A percentile compares a stretch with the other conserved stretches of the same genome.
Conservation (phyloP, 169 alveolate species). For the Besnoitia besnoiti region DNA sequence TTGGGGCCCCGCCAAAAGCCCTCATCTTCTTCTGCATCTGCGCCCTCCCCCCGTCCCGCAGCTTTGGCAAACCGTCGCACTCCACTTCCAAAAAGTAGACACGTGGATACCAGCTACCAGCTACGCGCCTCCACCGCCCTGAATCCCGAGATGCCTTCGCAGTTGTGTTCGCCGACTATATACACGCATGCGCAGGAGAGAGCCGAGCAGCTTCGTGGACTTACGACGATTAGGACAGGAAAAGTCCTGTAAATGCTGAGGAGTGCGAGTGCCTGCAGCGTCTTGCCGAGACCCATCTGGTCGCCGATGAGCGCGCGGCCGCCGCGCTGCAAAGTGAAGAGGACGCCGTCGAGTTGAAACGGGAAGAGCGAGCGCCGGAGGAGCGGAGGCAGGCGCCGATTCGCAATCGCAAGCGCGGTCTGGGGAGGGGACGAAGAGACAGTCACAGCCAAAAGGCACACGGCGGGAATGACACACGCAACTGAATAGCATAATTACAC, state of each 20-base stretch:
- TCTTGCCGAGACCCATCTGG: slow-evolving; percentile 99
- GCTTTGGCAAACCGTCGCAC: too few species aligned
- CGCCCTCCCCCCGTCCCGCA: too few species aligned
- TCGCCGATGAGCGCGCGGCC: slow-evolving; percentile 96
- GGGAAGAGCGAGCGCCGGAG: slow-evolving; percentile 80
- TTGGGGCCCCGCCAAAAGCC: too few species aligned
- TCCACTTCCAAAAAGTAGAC: too few species aligned
- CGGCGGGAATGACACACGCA: neutral
- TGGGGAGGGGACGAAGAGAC: neutral
- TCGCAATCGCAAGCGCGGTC: slow-evolving; percentile 48
- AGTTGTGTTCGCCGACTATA: too few species aligned
- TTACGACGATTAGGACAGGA: slow-evolving; percentile 70
- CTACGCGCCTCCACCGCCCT: neutral
- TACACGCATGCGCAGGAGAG: neutral
- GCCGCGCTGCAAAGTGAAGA: slow-evolving; percentile 89
- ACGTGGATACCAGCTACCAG: too few species aligned
- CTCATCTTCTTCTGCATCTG: too few species aligned
- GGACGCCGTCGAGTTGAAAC: slow-evolving; percentile 95
- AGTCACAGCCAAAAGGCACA: too few species aligned
- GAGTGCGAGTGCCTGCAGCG: slow-evolving; percentile 95
- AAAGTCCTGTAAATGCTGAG: slow-evolving; percentile 85
- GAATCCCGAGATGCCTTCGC: neutral
- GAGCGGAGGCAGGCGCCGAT: slow-evolving; percentile 60
- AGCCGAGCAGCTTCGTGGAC: neutral
- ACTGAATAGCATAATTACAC: too few species aligned